Conservation (phyloP, 305 asterid genomes). For the Solanum hybrid region DNA sequence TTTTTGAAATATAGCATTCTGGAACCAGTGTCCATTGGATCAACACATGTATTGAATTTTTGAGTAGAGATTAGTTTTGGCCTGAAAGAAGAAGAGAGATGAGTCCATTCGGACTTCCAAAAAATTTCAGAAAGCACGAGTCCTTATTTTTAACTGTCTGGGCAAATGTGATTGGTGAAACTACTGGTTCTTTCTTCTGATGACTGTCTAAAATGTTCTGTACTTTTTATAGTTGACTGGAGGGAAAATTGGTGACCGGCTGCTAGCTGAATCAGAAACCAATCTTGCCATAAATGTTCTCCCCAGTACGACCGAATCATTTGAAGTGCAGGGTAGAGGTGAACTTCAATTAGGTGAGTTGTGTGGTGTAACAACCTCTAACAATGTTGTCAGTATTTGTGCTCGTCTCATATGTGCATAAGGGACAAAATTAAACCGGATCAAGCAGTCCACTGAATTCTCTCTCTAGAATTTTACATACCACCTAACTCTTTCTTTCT, state of each 20-base stretch:
- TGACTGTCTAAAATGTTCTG: neutral
- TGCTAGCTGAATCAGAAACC: slow-evolving; percentile 91
- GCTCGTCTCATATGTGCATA: neutral
- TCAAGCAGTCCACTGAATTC: neutral
- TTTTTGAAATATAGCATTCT: neutral
- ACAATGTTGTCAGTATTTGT: neutral
- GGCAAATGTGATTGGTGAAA: neutral
- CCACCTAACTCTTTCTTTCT: neutral
- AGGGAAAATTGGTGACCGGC: slow-evolving; percentile 93
- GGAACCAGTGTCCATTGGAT: neutral
- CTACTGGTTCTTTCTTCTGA: neutral
- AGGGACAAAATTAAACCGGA: neutral
- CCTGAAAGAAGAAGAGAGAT: neutral
- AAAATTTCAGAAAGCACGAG: neutral
- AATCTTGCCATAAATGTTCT: slow-evolving; percentile 92
- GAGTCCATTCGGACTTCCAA: neutral
- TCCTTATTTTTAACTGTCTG: neutral
- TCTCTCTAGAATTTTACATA: neutral
- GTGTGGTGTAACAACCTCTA: neutral
- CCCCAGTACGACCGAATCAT: slow-evolving; percentile 82
- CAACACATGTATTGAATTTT: neutral
- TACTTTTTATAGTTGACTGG: slow-evolving; percentile 70
- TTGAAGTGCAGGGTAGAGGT: slow-evolving; percentile 99
- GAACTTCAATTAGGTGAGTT: slow-evolving; percentile 94
- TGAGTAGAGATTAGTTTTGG: neutral